phyloP scores from a whole-genome alignment of 2,329 filamentous ascomycete genomes.

The Neofusicoccum kwambonambiense region DNA sequence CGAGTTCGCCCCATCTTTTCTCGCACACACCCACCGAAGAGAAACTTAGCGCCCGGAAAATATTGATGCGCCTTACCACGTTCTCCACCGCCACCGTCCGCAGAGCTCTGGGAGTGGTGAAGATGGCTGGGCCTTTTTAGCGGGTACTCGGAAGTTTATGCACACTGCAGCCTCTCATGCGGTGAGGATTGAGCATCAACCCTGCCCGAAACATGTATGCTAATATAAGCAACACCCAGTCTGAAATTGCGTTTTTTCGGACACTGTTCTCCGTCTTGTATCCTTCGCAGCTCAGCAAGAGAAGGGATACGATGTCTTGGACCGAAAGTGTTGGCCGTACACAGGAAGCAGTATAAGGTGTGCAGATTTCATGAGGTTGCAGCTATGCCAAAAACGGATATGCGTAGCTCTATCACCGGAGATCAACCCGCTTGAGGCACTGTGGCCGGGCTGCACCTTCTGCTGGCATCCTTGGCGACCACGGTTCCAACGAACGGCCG shows the following conservation, averaged over 20 bases:
- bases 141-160: neutral
- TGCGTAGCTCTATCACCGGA: neutral
- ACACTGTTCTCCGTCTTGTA: too few relatives aligned
- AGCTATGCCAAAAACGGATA: neutral
- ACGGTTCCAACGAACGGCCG: neutral
- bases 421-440: neutral
- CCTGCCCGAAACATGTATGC: too few relatives aligned
- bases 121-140: neutral
- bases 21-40: neutral
- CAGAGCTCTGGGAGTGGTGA: neutral
- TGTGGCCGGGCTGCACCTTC: neutral
- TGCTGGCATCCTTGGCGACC: neutral
- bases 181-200: neutral
- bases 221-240: too few relatives aligned
- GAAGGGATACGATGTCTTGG: neutral
- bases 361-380: neutral
- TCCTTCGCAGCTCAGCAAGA: too few relatives aligned
- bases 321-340: neutral
- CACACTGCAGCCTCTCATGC: too few relatives aligned
- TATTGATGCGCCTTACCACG: neutral
- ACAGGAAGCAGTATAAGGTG: too few relatives aligned
- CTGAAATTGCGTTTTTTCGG: too few relatives aligned
- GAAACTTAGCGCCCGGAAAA: neutral
- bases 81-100: neutral
- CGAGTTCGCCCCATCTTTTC: slow-evolving; percentile 7